Conservation (phyloP, 495 filamentous ascomycete species). For the Aspergillus kassunensis region DNA sequence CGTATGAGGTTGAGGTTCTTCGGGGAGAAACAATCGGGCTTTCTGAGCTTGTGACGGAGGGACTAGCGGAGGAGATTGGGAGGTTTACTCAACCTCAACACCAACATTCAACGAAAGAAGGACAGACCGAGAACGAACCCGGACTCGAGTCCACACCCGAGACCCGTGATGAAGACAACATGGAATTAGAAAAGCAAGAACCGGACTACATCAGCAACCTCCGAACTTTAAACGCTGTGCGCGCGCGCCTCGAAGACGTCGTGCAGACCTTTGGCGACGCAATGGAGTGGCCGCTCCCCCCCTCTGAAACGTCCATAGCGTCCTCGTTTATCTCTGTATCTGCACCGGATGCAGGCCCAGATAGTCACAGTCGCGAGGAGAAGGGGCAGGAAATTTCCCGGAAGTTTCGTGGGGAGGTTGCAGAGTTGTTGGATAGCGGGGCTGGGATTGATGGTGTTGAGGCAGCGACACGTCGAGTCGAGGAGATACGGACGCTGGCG, state of each 20-base stretch:
- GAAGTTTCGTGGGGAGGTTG: conserved; percentile 66
- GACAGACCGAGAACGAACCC: too few species aligned
- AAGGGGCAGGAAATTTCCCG: conserved; percentile 72
- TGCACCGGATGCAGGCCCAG: conserved; percentile 62
- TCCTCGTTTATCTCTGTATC: conserved; percentile 81
- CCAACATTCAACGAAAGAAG: too few species aligned
- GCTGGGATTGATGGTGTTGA: conserved; percentile 48
- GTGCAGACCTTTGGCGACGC: conserved; percentile 88
- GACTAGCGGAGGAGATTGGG: conserved; percentile 61
- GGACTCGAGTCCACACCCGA: too few species aligned
- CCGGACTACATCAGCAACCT: conserved; percentile 72
- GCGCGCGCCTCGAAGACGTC: conserved; percentile 75
- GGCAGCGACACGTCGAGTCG: conserved; percentile 65
- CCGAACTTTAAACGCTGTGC: conserved; percentile 77
- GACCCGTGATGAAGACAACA: not conserved
- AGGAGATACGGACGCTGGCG: conserved; percentile 65
- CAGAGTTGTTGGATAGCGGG: conserved; percentile 56
- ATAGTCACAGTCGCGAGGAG: conserved; percentile 64
- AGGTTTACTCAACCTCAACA: too few species aligned
- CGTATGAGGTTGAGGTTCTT: conserved; percentile 92
- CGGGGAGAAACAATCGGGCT: conserved; percentile 78
- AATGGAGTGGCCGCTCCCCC: conserved; percentile 88
- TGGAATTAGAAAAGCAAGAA: conserved; percentile 31
- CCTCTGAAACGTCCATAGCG: conserved; percentile 65
- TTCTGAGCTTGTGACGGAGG: conserved; percentile 70